These are phyloP conservation scores for Ustilaginoidea virens DNA, from an alignment of 2,329 filamentous ascomycete genomes.

Conservation along the genomic window DNA sequence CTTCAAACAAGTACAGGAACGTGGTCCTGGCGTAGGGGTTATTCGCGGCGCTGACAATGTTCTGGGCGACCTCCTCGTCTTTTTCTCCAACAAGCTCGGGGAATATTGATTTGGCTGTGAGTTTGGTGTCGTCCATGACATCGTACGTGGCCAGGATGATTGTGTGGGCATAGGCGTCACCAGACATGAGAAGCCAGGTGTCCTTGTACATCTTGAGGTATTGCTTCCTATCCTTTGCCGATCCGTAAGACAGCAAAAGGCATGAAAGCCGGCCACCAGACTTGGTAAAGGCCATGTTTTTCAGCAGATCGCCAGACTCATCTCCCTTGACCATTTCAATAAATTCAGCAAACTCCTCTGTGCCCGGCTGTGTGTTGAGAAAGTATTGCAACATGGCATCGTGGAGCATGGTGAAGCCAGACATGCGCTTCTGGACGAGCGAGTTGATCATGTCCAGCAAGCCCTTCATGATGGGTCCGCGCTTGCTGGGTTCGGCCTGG, in stretches of 20 bases:
- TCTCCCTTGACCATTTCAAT: conserved; percentile 84
- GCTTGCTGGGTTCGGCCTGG: conserved; percentile 66
- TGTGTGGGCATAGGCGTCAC: conserved; percentile 62
- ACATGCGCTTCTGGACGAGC: conserved; percentile 90
- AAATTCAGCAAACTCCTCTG: conserved; percentile 73
- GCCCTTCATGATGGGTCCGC: conserved; percentile 71
- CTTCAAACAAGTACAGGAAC: conserved; percentile 70
- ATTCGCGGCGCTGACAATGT: conserved; percentile 47
- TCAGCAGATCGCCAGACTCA: conserved; percentile 75
- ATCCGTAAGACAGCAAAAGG: conserved; percentile 67
- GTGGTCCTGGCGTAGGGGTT: conserved; percentile 50
- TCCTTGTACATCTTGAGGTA: conserved; percentile 85
- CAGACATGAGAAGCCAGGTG: conserved; percentile 71
- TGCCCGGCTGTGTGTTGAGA: conserved; percentile 59
- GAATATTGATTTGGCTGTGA: conserved; percentile 74
- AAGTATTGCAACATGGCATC: conserved; percentile 98
- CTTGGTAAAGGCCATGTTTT: conserved; percentile 92
- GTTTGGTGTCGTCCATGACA: conserved; percentile 84
- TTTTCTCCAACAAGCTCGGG: conserved; percentile 69
- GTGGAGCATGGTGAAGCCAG: conserved; percentile 93
- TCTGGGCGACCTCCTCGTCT: conserved; percentile 44
- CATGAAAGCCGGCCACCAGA: conserved; percentile 73
- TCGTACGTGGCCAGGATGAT: conserved; percentile 79
- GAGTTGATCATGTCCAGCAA: conserved; percentile 79
- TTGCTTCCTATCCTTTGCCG: conserved; percentile 82